phyloP scores from a whole-genome alignment of 129 eudicot species.

The Helianthus annuus region HanXRQr2.0-SUNRISE NC_035445.2:59971401-59971900 shows the following conservation, averaged over 20 bases:
- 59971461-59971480: constrained; percentile 27
- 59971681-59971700: constrained; percentile 46
- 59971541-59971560: constrained; percentile 62
- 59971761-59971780: constrained; percentile 62
- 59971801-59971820: constrained; percentile 55
- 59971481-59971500: constrained; percentile 26
- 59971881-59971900: constrained; percentile 39
- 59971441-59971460: constrained; percentile 56
- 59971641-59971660: constrained; percentile 81
- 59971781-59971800: constrained; percentile 58
- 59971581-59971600: constrained; percentile 67
- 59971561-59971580: constrained; percentile 64
- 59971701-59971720: constrained; percentile 27
- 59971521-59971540: constrained; percentile 68
- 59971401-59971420: constrained; percentile 50
- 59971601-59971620: constrained; percentile 50
- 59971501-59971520: constrained; percentile 56
- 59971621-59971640: constrained; percentile 65
- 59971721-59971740: constrained; percentile 57
- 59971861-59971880: constrained; percentile 51
- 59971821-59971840: constrained; percentile 58
- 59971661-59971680: constrained; percentile 77
- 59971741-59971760: constrained; percentile 69
- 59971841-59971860: constrained; percentile 59
- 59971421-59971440: constrained; percentile 54